phyloP scores from a whole-genome alignment of 2,329 filamentous ascomycete genomes.

The Pseudogymnoascus sp. region DNA sequence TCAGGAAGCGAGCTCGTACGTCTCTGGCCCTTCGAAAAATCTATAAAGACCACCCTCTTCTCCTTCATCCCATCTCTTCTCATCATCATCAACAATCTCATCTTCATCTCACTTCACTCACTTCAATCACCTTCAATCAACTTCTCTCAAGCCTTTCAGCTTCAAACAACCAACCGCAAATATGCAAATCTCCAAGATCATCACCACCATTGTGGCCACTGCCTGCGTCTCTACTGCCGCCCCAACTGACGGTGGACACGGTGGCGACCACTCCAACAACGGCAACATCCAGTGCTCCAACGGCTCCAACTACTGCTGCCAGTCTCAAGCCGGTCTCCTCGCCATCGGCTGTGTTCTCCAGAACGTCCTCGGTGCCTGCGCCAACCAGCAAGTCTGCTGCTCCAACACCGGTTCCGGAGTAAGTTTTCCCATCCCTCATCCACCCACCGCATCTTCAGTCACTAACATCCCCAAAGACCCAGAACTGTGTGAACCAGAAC shows the following conservation, averaged over 20 bases:
- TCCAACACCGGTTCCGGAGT: background rate
- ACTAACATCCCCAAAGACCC: background rate
- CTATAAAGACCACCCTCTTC: constrained; percentile 3
- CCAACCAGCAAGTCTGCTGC: background rate
- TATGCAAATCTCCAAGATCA: constrained; percentile 6
- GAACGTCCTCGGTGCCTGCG: background rate
- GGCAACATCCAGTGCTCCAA: background rate
- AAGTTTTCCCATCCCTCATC: background rate
- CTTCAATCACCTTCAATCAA: constrained; percentile 1
- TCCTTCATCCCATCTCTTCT: background rate
- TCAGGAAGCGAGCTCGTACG: background rate
- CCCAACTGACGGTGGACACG: background rate
- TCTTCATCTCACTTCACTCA: constrained; percentile 1
- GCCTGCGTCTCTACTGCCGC: background rate
- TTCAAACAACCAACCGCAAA: constrained; percentile 2
- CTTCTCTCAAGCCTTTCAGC: background rate
- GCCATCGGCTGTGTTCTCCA: background rate
- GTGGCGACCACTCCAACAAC: background rate
- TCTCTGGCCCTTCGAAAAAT: background rate
- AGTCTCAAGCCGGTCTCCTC: background rate
- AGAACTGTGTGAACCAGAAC: background rate
- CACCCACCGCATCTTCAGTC: background rate
- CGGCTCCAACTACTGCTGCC: background rate
- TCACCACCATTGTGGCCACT: background rate
- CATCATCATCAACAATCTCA: background rate